Evolutionary conservation across 192 early-diverging fungal species (phyloP), one percentile per base, ranked within the genome.

Genomic region (Coemansia interrupta): DNA sequence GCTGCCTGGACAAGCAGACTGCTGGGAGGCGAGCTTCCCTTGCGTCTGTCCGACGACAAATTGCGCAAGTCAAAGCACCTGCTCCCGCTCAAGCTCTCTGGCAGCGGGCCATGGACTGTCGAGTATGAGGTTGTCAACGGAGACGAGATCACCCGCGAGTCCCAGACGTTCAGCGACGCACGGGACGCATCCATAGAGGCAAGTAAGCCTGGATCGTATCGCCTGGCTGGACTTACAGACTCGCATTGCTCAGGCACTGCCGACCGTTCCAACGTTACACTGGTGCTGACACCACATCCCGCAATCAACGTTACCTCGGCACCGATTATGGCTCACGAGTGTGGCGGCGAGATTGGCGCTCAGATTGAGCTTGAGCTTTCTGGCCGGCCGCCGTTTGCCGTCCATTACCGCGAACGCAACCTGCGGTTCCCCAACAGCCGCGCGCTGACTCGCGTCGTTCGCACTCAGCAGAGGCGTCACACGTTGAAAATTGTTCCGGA

Each of bases 331-430:
- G 66, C 78, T n/a, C 69, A 57, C 32, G 78, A 73, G 42, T 80
- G 78, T 36, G 78, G 63, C 24, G 78, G 78, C 15, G 67, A 63
- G 38, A 74, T 80, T 20, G 78, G 78, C 39, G 67, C 68, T 4
- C 58, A 67, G 53, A 20, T 80, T 9, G 64, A 56, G 4, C 56
- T 80, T 24, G 68, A 80, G 64, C 61, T 80, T 40, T 15, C 60
- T 0, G 78, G 78, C 7, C 60, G 71, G 1, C 68, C 78, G 13
- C 78, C 78, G 2, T 80, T 73, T 54, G 58, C 58, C 13, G 54
- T 80, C 3, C 61, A 70, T 40, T 80, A 74, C 43, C 71, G 72
- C 46, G 68, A 73, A 46, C 64, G 61, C 51, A 78, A 72, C 59
- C 50, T 78, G 61, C 56, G 54, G 36, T 57, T 66, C 54, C 52